A percentile compares a stretch with the other conserved stretches of the same genome.
Conservation (phyloP, 495 filamentous ascomycete genomes). For the Penicillium pancosmium region DNA sequence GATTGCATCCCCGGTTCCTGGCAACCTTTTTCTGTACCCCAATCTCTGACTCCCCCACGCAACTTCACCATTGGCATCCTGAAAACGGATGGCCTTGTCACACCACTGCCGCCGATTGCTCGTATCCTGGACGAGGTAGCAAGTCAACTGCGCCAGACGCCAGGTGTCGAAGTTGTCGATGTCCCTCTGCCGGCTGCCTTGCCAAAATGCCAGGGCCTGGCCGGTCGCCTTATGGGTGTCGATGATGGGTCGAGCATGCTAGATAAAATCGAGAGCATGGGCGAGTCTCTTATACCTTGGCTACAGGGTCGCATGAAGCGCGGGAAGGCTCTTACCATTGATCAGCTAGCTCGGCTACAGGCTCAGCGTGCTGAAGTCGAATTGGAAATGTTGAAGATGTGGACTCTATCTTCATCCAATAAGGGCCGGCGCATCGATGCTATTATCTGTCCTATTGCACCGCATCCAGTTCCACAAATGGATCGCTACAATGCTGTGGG, state of each 20-base stretch:
- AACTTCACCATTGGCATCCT: slow-evolving; percentile 58
- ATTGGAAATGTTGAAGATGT: slow-evolving; percentile 58
- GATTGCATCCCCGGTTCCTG: slow-evolving; percentile 56
- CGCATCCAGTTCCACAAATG: slow-evolving; percentile 64
- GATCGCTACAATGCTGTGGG: slow-evolving; percentile 64
- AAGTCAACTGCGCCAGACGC: slow-evolving; percentile 37
- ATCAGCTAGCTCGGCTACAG: slow-evolving; percentile 52
- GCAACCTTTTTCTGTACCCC: slow-evolving; percentile 32
- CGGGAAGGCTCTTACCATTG: slow-evolving; percentile 42
- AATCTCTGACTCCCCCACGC: slow-evolving; percentile 16
- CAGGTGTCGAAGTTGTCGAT: slow-evolving; percentile 56
- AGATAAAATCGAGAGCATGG: slow-evolving; percentile 53
- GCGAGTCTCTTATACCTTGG: slow-evolving; percentile 63
- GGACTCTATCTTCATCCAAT: slow-evolving; percentile 34
- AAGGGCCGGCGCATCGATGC: slow-evolving; percentile 51
- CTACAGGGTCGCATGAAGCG: slow-evolving; percentile 50
- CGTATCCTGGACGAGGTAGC: slow-evolving; percentile 57
- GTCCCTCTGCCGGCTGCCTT: slow-evolving; percentile 51
- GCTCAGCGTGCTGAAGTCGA: slow-evolving; percentile 52
- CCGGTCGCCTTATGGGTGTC: slow-evolving; percentile 58
- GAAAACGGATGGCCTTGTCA: slow-evolving; percentile 57
- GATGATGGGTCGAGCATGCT: slow-evolving; percentile 58
- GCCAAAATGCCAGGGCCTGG: slow-evolving; percentile 54
- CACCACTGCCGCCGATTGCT: slow-evolving; percentile 60
- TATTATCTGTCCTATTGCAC: slow-evolving; percentile 57